Conservation (phyloP, 768 basidiomycete species). For the Cantharellus anzutake region DNA sequence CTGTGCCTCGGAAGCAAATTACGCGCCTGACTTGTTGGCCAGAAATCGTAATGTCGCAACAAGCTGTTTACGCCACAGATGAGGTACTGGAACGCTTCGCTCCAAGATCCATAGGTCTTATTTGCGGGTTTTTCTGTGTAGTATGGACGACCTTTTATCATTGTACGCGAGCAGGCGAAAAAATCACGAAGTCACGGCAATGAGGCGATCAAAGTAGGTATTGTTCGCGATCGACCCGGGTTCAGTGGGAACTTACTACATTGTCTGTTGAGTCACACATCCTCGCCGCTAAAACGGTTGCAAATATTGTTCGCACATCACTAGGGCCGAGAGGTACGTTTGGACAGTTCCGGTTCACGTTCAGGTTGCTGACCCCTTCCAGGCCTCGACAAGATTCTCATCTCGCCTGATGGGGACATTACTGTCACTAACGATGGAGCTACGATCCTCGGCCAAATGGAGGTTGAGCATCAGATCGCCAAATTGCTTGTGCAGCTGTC, state of each 20-base stretch:
- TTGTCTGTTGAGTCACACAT: constrained; percentile 55
- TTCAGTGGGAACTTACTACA: constrained; percentile 7
- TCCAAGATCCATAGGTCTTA: neutral
- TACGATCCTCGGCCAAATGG: constrained; percentile 96
- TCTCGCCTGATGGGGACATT: constrained; percentile 94
- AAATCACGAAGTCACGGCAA: constrained; percentile 84
- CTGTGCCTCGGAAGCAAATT: too few relatives aligned
- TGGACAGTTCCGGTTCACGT: neutral
- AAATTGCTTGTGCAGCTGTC: constrained; percentile 92
- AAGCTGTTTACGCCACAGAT: constrained; percentile 74
- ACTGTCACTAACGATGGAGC: constrained; percentile 99
- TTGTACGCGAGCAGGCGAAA: constrained; percentile 80
- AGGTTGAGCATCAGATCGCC: constrained; percentile 97
- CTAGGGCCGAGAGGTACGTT: constrained; percentile 76
- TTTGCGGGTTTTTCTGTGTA: constrained; percentile 15
- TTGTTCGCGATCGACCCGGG: neutral
- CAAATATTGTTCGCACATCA: constrained; percentile 88
- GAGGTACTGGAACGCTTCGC: constrained; percentile 30
- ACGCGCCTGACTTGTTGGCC: too few relatives aligned
- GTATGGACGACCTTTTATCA: constrained; percentile 96
- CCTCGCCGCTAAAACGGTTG: constrained; percentile 81
- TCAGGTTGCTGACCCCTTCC: neutral
- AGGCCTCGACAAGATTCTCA: constrained; percentile 92
- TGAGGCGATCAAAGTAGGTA: constrained; percentile 80
- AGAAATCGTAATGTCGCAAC: neutral